Conservation (phyloP, 495 filamentous ascomycete genomes). For the Durotheca rogersii region DNA sequence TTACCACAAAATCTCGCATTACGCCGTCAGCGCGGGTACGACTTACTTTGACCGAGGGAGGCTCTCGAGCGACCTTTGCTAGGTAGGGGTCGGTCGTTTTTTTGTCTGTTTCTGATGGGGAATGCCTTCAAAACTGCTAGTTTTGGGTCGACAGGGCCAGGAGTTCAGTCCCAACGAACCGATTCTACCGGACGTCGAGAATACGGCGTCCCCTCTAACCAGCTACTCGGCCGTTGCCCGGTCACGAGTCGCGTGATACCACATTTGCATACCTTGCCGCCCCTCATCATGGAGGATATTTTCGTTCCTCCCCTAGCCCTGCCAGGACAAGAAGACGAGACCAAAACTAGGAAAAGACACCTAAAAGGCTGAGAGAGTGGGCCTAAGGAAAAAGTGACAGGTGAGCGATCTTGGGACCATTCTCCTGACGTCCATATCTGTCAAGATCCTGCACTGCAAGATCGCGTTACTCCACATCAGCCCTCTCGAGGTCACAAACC, state of each 20-base stretch:
- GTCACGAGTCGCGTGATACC: constrained; percentile 20
- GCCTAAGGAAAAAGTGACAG: constrained; percentile 20
- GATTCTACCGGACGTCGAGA: background rate
- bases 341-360: background rate
- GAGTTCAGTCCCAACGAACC: constrained; percentile 3
- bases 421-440: constrained; percentile 20
- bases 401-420: constrained; percentile 26
- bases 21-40: too few species aligned
- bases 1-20: too few species aligned
- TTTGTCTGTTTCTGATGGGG: too few species aligned
- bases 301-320: constrained; percentile 11
- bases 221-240: constrained; percentile 2
- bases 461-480: constrained; percentile 38
- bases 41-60: too few species aligned
- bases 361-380: background rate
- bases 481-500: constrained; percentile 8
- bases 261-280: constrained; percentile 14
- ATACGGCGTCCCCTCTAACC: constrained; percentile 4
- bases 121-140: too few species aligned
- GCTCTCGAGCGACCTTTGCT: too few species aligned
- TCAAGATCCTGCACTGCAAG: constrained; percentile 37
- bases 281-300: constrained; percentile 4
- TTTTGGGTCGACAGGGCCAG: too few species aligned
- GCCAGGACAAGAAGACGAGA: background rate
- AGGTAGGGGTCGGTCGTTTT: too few species aligned